Evolutionary conservation across 2,329 filamentous ascomycete genomes (phyloP).

Genomic region (Penicillium sp.): DNA sequence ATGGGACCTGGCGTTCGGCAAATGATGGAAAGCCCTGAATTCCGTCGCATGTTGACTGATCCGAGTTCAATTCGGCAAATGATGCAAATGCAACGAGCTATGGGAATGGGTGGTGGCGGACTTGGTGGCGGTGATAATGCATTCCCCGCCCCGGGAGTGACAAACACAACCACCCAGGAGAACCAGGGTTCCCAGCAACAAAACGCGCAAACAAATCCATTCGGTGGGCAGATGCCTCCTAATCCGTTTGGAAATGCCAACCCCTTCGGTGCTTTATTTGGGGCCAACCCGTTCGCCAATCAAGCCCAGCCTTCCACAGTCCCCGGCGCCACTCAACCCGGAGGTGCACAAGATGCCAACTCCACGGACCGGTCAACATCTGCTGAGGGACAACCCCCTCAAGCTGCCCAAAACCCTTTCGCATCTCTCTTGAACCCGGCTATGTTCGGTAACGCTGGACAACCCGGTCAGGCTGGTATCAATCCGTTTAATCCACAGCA

Average conservation of each 20-base stretch:
- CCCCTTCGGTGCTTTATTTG: conserved; percentile 63
- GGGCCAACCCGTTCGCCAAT: conserved; percentile 32
- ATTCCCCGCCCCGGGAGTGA: conserved; percentile 89
- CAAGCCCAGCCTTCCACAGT: conserved; percentile 31
- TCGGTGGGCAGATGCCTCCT: conserved; percentile 17
- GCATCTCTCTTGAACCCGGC: conserved; percentile 60
- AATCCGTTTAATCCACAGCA: conserved; percentile 50
- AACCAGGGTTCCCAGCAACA: conserved; percentile 39
- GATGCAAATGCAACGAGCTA: conserved; percentile 72
- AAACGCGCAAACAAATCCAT: conserved; percentile 27
- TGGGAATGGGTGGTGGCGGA: conserved; percentile 53
- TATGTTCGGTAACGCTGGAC: conserved; percentile 33
- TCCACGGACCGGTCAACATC: conserved; percentile 31
- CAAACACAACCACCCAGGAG: conserved; percentile 73
- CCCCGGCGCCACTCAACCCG: conserved; percentile 32
- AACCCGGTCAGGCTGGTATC: conserved; percentile 41
- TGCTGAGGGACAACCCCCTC: conserved; percentile 36
- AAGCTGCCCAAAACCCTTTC: conserved; percentile 63
- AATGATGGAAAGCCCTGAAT: conserved; percentile 82
- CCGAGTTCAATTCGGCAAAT: conserved; percentile 80
- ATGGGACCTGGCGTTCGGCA: conserved; percentile 73
- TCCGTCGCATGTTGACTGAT: conserved; percentile 90
- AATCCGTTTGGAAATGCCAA: conserved; percentile 18
- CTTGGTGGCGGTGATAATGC: conserved; percentile 50
- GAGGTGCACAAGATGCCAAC: conserved; percentile 31